Conservation (phyloP, 768 basidiomycete species). For the Paxillus rubicundulus region DNA sequence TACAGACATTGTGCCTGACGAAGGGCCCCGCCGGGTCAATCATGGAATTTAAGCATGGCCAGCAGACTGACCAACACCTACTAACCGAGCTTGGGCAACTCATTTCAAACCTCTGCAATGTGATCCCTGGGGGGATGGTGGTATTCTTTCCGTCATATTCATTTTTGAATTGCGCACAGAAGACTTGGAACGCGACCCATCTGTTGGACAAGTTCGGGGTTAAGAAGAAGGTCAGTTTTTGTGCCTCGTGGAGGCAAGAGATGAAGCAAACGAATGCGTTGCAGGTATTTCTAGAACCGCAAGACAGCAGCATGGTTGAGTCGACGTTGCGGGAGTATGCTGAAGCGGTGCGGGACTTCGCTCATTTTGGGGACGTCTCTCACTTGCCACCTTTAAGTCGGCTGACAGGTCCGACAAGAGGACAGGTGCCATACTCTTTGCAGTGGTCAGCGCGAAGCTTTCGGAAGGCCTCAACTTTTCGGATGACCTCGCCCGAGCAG, state of each 20-base stretch:
- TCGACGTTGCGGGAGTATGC: constrained; percentile 71
- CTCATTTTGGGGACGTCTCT: constrained; percentile 7
- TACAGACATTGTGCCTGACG: constrained; percentile 70
- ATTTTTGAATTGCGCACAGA: constrained; percentile 68
- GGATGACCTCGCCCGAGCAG: constrained; percentile 80
- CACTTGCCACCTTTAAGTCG: constrained; percentile 19
- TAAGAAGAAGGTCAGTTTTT: constrained; percentile 70
- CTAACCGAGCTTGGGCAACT: constrained; percentile 83
- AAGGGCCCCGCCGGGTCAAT: constrained; percentile 73
- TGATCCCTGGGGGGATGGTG: constrained; percentile 86
- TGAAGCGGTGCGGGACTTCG: constrained; percentile 37
- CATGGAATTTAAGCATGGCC: constrained; percentile 79
- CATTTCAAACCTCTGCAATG: constrained; percentile 70
- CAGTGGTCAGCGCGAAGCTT: constrained; percentile 96
- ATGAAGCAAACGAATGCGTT: not conserved
- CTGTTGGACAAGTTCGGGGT: constrained; percentile 55
- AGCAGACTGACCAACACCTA: constrained; percentile 60
- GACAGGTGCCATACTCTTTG: constrained; percentile 80
- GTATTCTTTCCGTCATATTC: constrained; percentile 93
- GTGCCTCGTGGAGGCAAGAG: not conserved
- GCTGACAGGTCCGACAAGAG: constrained; percentile 25
- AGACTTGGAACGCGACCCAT: constrained; percentile 62
- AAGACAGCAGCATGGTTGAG: constrained; percentile 70
- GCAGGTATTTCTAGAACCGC: constrained; percentile 89
- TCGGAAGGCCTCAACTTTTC: constrained; percentile 86